Evolutionary conservation across 1,284 basidiomycete genomes (phyloP).

Genomic region (Kwoniella shivajii): DNA sequence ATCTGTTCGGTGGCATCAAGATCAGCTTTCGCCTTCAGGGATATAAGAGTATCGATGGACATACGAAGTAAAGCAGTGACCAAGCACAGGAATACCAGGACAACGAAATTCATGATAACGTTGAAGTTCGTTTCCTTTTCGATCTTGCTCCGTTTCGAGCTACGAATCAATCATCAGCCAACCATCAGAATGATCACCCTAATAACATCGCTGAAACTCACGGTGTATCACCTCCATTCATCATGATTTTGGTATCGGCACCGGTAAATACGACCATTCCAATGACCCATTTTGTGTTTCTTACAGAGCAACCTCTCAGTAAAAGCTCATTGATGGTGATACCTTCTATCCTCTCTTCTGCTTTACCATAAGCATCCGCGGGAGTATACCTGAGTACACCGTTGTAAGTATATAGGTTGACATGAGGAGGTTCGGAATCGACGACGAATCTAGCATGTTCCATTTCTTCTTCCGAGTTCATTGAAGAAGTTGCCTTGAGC

Average conservation of each 20-base stretch:
- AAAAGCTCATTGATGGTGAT: slow-evolving; percentile 90
- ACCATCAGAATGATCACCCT: not conserved
- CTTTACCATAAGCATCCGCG: slow-evolving; percentile 17
- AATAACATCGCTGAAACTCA: slow-evolving; percentile 17
- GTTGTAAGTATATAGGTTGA: slow-evolving; percentile 89
- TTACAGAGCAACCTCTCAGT: slow-evolving; percentile 85
- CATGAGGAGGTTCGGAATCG: slow-evolving; percentile 90
- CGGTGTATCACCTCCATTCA: slow-evolving; percentile 89
- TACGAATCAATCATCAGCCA: not conserved
- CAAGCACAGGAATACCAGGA: slow-evolving; percentile 77
- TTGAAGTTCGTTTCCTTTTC: slow-evolving; percentile 86
- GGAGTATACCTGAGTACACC: slow-evolving; percentile 73
- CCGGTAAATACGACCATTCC: slow-evolving; percentile 94
- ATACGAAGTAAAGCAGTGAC: slow-evolving; percentile 56
- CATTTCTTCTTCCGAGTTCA: slow-evolving; percentile 86
- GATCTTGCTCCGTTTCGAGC: slow-evolving; percentile 90
- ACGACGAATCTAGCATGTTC: slow-evolving; percentile 83
- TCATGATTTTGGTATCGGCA: slow-evolving; percentile 95
- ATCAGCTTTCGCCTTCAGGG: slow-evolving; percentile 22
- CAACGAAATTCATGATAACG: slow-evolving; percentile 87
- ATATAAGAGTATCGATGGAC: not conserved
- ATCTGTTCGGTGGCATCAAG: slow-evolving; percentile 64
- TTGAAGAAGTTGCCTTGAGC: slow-evolving; percentile 72
- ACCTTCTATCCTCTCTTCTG: slow-evolving; percentile 50
- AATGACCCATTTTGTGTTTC: slow-evolving; percentile 93